phyloP scores from a whole-genome alignment of 495 filamentous ascomycete species.

The Podospora anserina region DNA sequence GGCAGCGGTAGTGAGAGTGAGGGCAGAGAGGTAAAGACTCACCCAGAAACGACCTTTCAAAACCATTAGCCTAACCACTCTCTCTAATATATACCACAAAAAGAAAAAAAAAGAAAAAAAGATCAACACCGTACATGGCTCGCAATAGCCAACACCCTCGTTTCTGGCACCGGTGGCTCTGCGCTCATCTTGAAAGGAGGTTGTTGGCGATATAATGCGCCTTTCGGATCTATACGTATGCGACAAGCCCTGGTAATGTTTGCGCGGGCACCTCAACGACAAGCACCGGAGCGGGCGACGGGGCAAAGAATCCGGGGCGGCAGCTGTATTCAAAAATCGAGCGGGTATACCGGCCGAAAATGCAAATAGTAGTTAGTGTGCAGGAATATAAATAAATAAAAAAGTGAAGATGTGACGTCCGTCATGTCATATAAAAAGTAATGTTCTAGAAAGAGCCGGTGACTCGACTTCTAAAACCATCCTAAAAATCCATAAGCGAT shows the following conservation, averaged over 20 bases:
- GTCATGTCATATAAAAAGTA: no score
- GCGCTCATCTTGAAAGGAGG: conserved; percentile 31
- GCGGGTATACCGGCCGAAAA: no score
- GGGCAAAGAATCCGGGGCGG: no score
- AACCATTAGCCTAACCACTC: conserved; percentile 28
- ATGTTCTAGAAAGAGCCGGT: background rate
- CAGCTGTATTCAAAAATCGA: background rate
- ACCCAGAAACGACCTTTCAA: conserved; percentile 74
- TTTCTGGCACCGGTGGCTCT: conserved; percentile 69
- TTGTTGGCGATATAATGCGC: background rate
- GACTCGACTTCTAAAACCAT: background rate
- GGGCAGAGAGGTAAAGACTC: conserved; percentile 35
- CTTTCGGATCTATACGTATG: background rate
- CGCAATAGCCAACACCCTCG: conserved; percentile 84
- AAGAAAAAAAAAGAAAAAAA: conserved; percentile 18
- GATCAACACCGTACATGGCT: conserved; percentile 76
- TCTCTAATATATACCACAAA: conserved; percentile 2
- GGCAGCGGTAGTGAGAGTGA: background rate
- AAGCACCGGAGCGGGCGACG: background rate
- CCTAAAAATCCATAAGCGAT: background rate
- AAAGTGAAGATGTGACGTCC: no score
- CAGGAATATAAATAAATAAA: no score
- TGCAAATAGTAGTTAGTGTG: no score
- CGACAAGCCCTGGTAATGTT: background rate
- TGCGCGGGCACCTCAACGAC: background rate